Evolutionary conservation across 768 basidiomycete species (phyloP).

Genomic region (Glaciozyma martinii): DNA sequence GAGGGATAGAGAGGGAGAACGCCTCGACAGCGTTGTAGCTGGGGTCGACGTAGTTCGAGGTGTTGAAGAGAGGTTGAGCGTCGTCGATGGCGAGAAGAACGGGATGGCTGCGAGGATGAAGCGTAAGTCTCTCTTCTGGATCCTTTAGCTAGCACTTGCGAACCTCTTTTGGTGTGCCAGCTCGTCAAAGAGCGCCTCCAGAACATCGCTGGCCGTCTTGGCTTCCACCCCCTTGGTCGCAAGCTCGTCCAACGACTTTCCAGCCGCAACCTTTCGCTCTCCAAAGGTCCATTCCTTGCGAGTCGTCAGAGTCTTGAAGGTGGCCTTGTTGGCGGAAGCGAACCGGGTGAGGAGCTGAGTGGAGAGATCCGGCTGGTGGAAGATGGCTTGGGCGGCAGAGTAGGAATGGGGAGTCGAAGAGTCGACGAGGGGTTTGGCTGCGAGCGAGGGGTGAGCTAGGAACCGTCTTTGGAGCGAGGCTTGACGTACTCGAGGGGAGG

Average conservation of each 20-base stretch:
- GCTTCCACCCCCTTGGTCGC: constrained; percentile 13
- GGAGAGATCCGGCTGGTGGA: constrained; percentile 26
- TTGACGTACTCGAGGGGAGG: constrained; percentile 13
- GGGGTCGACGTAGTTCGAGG: constrained; percentile 19
- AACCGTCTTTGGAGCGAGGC: no score
- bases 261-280: constrained; percentile 3
- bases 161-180: constrained; percentile 15
- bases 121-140: not conserved
- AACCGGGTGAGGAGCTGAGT: constrained; percentile 14
- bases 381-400: constrained; percentile 18
- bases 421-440: constrained; percentile 23
- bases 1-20: constrained; percentile 25
- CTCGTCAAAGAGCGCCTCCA: constrained; percentile 28
- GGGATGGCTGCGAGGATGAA: constrained; percentile 4
- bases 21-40: constrained; percentile 22
- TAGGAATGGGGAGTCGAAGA: constrained; percentile 28
- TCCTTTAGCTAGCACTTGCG: not conserved
- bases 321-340: constrained; percentile 14
- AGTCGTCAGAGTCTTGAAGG: constrained; percentile 25
- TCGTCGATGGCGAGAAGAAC: constrained; percentile 27
- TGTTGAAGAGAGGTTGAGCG: constrained; percentile 21
- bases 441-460: not conserved
- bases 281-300: constrained; percentile 19
- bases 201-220: constrained; percentile 16
- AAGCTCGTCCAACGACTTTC: constrained; percentile 19